Evolutionary conservation across 805 yeast species (phyloP).

Genomic region (Limtongozyma cylindracea): DNA sequence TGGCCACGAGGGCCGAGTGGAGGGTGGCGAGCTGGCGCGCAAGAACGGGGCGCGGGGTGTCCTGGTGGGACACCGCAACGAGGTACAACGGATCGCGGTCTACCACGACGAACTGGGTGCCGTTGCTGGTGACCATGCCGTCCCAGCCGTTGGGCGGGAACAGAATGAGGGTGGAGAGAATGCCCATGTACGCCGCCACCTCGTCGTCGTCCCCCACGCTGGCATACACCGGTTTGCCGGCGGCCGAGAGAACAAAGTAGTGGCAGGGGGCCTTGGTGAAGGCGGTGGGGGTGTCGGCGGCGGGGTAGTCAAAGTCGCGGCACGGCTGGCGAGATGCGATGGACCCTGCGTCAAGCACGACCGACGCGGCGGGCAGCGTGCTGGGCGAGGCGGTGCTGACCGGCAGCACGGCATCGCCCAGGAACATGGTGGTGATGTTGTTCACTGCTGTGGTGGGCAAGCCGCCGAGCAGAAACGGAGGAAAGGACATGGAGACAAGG

Average conservation of each 20-base stretch:
- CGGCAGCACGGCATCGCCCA: too few relatives aligned
- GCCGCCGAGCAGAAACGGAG: too few relatives aligned
- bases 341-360: too few relatives aligned
- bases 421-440: too few relatives aligned
- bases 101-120: conserved; percentile 25
- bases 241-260: conserved; percentile 53
- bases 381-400: too few relatives aligned
- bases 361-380: too few relatives aligned
- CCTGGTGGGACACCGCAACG: conserved; percentile 34
- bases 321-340: too few relatives aligned
- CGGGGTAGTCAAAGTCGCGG: too few relatives aligned
- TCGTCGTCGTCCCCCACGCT: conserved; percentile 47
- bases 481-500: too few relatives aligned
- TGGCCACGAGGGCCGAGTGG: conserved; percentile 58
- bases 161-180: conserved; percentile 59
- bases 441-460: too few relatives aligned
- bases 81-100: conserved; percentile 46
- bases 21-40: conserved; percentile 35
- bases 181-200: conserved; percentile 48
- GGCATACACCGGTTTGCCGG: conserved; percentile 78
- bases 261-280: conserved; percentile 26
- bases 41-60: conserved; percentile 12
- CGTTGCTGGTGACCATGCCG: conserved; percentile 23
- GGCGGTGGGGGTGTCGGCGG: too few relatives aligned
- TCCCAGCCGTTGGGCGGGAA: conserved; percentile 33